These are phyloP conservation scores for Blastosporella zonata DNA, from an alignment of 1,284 basidiomycete genomes.

Conservation along the genomic window DNA sequence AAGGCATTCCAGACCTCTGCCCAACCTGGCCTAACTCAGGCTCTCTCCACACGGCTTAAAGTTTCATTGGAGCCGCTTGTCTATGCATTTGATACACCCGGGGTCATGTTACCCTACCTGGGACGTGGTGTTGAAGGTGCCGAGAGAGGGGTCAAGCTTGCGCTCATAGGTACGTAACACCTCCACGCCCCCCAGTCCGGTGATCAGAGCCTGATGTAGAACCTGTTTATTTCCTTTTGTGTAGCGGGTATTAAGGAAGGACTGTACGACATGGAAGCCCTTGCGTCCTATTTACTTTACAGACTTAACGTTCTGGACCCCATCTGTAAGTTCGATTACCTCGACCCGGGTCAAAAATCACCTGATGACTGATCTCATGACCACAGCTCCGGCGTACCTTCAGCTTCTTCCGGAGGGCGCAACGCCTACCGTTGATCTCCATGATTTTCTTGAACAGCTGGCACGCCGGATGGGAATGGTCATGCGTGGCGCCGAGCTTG, in stretches of 20 bases:
- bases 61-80: conserved; percentile 77
- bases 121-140: conserved; percentile 81
- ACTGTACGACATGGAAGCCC: conserved; percentile 81
- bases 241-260: conserved; percentile 94
- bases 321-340: conserved; percentile 47
- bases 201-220: conserved; percentile 23
- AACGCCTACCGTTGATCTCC: conserved; percentile 55
- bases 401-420: conserved; percentile 52
- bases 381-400: conserved; percentile 66
- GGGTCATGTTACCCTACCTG: conserved; percentile 96
- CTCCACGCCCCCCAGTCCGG: conserved; percentile 16
- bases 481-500: conserved; percentile 68
- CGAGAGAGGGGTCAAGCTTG: conserved; percentile 91
- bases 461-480: conserved; percentile 79
- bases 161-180: conserved; percentile 76
- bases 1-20: conserved; percentile 91
- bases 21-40: conserved; percentile 84
- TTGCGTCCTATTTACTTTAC: conserved; percentile 89
- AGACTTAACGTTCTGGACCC: conserved; percentile 79
- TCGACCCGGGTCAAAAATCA: conserved; percentile 4
- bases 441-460: conserved; percentile 68
- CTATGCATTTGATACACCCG: conserved; percentile 95
- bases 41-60: conserved; percentile 81
- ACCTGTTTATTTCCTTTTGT: conserved; percentile 20
- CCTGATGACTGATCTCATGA: conserved; percentile 11